Conservation (phyloP, 352 stramenopile species). For the Pythium phragmiticola region DNA sequence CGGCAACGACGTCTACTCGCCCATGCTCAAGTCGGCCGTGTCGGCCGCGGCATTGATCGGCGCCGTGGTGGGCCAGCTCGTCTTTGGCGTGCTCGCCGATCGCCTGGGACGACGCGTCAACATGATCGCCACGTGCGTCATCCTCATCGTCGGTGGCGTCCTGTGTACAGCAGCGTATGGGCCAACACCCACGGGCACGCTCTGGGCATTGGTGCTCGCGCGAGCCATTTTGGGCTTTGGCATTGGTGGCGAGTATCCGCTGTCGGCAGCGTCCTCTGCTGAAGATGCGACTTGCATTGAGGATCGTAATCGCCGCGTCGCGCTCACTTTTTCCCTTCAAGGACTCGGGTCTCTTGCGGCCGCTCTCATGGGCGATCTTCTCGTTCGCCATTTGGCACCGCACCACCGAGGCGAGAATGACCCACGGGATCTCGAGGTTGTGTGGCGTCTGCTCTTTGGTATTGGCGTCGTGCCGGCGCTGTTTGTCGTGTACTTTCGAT, state of each 20-base stretch:
- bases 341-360: constrained; percentile 31
- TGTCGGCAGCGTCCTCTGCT: constrained; percentile 31
- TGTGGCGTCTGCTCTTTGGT: constrained; percentile 49
- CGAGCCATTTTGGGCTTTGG: constrained; percentile 36
- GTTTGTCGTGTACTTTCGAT: constrained; percentile 47
- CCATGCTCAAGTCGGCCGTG: constrained; percentile 30
- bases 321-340: constrained; percentile 39
- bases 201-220: constrained; percentile 38
- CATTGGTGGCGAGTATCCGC: constrained; percentile 35
- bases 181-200: constrained; percentile 24
- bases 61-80: constrained; percentile 35
- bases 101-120: constrained; percentile 30
- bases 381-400: constrained; percentile 24
- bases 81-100: constrained; percentile 35
- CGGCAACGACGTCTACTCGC: constrained; percentile 33
- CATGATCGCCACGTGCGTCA: constrained; percentile 38
- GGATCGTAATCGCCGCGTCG: constrained; percentile 30
- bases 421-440: constrained; percentile 35
- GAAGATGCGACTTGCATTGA: constrained; percentile 34
- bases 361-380: constrained; percentile 21
- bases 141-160: constrained; percentile 38
- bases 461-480: constrained; percentile 40
- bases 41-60: constrained; percentile 35
- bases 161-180: constrained; percentile 31
- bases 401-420: constrained; percentile 28